Conservation (phyloP, 129 eudicot species). For the Artemisia argyi region DNA sequence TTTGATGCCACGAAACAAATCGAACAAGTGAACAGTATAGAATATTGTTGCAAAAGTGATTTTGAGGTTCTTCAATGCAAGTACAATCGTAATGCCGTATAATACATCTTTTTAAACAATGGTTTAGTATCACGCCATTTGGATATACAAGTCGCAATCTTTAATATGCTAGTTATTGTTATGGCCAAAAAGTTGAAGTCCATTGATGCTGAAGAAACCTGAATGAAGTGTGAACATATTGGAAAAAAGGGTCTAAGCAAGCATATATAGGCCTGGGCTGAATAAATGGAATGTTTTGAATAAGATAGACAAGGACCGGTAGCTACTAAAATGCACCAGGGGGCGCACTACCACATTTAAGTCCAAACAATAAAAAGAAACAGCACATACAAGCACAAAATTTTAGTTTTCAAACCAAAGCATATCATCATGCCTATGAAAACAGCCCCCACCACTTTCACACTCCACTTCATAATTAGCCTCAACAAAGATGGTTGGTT, state of each 20-base stretch:
- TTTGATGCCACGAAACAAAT: neutral
- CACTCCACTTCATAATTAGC: slow-evolving; percentile 43
- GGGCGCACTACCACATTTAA: slow-evolving; percentile 40
- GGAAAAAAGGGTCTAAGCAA: slow-evolving; percentile 7
- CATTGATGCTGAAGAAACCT: too few species aligned
- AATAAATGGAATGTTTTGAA: slow-evolving; percentile 24
- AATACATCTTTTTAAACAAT: neutral
- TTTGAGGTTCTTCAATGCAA: neutral
- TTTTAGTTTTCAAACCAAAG: slow-evolving; percentile 20
- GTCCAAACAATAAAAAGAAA: slow-evolving; percentile 29
- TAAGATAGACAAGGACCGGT: slow-evolving; percentile 40
- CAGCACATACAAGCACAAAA: slow-evolving; percentile 39
- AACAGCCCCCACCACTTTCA: slow-evolving; percentile 34
- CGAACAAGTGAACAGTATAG: neutral
- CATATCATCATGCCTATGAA: slow-evolving; percentile 32
- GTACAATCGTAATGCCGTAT: neutral
- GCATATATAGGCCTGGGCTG: neutral
- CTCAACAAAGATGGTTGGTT: slow-evolving; percentile 37
- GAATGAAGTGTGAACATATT: too few species aligned
- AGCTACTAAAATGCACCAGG: slow-evolving; percentile 39
- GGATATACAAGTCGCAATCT: neutral
- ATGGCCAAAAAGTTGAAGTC: too few species aligned
- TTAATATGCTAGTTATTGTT: neutral
- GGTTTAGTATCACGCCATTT: neutral
- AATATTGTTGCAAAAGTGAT: neutral